Base-by-base conservation (phyloP, 345 rosid species). In the Conringia planisiliqua region DNA sequence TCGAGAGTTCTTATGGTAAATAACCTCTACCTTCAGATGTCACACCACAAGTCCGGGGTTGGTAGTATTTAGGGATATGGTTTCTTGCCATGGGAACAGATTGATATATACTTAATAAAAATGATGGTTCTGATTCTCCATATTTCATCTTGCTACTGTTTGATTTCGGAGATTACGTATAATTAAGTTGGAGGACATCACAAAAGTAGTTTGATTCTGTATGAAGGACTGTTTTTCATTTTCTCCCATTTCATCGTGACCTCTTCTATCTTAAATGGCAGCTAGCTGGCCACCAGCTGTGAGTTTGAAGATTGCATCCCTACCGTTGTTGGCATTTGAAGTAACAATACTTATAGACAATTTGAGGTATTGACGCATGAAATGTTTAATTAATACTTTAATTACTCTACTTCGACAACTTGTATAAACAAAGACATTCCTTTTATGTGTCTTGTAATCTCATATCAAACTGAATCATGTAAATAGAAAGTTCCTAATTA, bases 271-370 rank as follows among this genome's bases (percentile, higher is more conserved):
- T 71, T 65, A 17, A 29, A 65, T 65, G 51, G 63, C 72, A 77
- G 80, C 47, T 71, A 42, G 14, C 35, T 83, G 86, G 68, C 73
- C 79, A 80, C 81, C 93, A 39, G 90, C 97, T 62, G 89, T 92
- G 77, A 84, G 80, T 83, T 83, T 95, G 96, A 95, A 90, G 92
- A 85, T 88, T 39, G 94, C 91, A 68, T 92, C 89, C 80, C 83
- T 95, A 73, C 99, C 99, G 4, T 72, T 95, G 51, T 51, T 90
- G 83, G 90, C 86, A 7, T 83, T 95, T 78, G 96, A 95, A 87
- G 22, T 89, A 69, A 72, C 81, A 26, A 88, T 89, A 78, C 86
- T 95, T 33, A 73, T 89, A 36, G 99, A 95, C 85, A 95, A 95
- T 84, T 81, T 95, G 86, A 89, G 98, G 99, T 95, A 82, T 39